Conservation (phyloP, 805 yeast species). For the Ogataea nonfermentans region DNA sequence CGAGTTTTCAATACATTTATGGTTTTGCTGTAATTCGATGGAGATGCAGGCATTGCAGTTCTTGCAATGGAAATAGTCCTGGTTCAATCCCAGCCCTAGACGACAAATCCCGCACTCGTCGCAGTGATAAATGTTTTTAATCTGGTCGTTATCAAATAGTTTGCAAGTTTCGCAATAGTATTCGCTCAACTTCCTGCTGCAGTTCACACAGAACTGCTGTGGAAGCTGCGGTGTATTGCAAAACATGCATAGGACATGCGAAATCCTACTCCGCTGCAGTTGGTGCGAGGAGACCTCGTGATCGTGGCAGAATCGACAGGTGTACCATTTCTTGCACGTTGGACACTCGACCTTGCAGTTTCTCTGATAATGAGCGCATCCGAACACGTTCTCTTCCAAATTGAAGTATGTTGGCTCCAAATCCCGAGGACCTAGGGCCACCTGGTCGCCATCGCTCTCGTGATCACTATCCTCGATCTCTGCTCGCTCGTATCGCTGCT, state of each 20-base stretch:
- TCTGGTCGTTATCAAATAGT: conserved; percentile 75
- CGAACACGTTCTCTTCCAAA: conserved; percentile 46
- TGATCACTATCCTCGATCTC: conserved; percentile 18
- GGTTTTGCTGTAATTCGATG: conserved; percentile 71
- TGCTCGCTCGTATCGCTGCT: conserved; percentile 29
- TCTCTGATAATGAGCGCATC: conserved; percentile 82
- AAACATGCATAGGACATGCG: conserved; percentile 75
- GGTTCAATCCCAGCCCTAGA: conserved; percentile 81
- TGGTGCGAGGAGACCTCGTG: conserved; percentile 51
- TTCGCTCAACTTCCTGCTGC: conserved; percentile 64
- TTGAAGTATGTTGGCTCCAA: conserved; percentile 47
- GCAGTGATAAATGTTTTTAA: conserved; percentile 86
- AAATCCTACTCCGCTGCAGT: conserved; percentile 57
- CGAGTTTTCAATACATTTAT: conserved; percentile 80
- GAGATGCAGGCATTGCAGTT: conserved; percentile 87
- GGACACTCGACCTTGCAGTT: conserved; percentile 83
- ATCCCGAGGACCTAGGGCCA: conserved; percentile 48
- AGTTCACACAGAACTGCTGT: conserved; percentile 61
- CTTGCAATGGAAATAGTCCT: conserved; percentile 89
- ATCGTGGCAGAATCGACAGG: conserved; percentile 88
- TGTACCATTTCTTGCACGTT: conserved; percentile 68
- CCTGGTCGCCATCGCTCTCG: conserved; percentile 33
- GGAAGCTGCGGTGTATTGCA: conserved; percentile 79
- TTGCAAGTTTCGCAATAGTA: conserved; percentile 80
- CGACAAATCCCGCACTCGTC: conserved; percentile 92